These are phyloP conservation scores for Melanopsichium pennsylvanicum DNA, from an alignment of 1,284 basidiomycete genomes.

Conservation along the genomic window DNA sequence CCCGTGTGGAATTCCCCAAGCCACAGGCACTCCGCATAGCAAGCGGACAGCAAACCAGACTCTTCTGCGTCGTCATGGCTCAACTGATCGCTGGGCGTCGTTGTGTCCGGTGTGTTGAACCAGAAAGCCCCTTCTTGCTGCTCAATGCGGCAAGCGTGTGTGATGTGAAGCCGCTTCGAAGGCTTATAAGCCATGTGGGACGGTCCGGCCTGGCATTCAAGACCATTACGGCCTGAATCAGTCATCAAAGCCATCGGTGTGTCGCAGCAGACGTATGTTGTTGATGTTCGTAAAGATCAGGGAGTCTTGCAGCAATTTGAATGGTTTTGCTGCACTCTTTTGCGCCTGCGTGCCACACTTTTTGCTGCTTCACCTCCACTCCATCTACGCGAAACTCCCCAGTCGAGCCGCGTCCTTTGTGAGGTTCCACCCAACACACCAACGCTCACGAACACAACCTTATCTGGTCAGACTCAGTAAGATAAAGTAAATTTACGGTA, in stretches of 20 bases:
- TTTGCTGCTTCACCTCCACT: constrained; percentile 10
- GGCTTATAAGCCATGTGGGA: not conserved
- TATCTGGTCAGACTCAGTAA: too few relatives aligned
- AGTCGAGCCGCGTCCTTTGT: too few relatives aligned
- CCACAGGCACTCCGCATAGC: constrained; percentile 36
- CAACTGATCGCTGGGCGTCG: not conserved
- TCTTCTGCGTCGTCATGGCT: not conserved
- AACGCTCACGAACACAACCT: too few relatives aligned
- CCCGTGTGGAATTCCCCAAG: constrained; percentile 42
- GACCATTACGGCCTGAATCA: not conserved
- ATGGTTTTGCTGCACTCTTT: not conserved
- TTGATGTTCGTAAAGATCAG: not conserved
- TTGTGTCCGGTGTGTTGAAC: constrained; percentile 12
- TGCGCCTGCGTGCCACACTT: too few relatives aligned
- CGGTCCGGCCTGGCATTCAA: constrained; percentile 4
- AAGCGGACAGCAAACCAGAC: not conserved
- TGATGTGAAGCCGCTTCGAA: not conserved
- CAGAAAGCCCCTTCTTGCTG: constrained; percentile 15
- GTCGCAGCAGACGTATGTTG: not conserved
- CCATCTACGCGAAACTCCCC: constrained; percentile 5
- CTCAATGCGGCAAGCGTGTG: constrained; percentile 21
- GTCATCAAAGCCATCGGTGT: constrained; percentile 7
- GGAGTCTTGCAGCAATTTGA: not conserved
- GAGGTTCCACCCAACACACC: too few relatives aligned
- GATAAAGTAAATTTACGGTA: too few relatives aligned